Evolutionary conservation across 2,329 filamentous ascomycete species (phyloP).

Genomic region (Trichoderma guizhouense): DNA sequence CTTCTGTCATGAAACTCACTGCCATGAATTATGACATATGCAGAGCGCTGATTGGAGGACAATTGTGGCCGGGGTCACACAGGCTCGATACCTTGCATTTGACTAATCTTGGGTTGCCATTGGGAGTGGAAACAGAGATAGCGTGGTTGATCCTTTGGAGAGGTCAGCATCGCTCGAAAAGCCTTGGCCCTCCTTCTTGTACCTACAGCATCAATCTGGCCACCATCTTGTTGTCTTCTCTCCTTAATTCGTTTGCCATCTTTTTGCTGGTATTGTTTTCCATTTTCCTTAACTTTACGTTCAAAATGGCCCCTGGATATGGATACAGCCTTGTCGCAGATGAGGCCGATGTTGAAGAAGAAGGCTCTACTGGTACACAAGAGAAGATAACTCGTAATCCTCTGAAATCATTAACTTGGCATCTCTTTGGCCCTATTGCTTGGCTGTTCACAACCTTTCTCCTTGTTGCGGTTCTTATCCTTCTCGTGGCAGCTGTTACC

Average conservation of each 20-base stretch:
- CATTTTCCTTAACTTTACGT: background rate
- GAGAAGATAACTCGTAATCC: background rate
- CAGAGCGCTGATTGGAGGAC: background rate
- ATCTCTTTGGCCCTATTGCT: background rate
- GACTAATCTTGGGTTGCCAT: background rate
- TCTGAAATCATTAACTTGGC: background rate
- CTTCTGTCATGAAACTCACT: background rate
- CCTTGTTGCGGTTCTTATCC: background rate
- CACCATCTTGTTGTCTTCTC: background rate
- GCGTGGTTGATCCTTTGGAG: background rate
- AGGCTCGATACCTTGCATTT: background rate
- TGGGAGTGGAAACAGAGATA: background rate
- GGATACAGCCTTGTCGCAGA: background rate
- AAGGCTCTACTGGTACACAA: background rate
- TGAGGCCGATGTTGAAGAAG: background rate
- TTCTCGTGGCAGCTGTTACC: background rate
- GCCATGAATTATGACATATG: background rate
- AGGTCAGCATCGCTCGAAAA: background rate
- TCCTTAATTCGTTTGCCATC: background rate
- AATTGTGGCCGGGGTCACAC: background rate
- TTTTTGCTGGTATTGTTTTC: background rate
- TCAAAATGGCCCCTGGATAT: background rate
- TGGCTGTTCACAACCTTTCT: background rate
- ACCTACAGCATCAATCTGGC: background rate
- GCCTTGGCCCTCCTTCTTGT: background rate